phyloP scores from a whole-genome alignment of 305 asterid genomes.

The Rubia balearica region DNA sequence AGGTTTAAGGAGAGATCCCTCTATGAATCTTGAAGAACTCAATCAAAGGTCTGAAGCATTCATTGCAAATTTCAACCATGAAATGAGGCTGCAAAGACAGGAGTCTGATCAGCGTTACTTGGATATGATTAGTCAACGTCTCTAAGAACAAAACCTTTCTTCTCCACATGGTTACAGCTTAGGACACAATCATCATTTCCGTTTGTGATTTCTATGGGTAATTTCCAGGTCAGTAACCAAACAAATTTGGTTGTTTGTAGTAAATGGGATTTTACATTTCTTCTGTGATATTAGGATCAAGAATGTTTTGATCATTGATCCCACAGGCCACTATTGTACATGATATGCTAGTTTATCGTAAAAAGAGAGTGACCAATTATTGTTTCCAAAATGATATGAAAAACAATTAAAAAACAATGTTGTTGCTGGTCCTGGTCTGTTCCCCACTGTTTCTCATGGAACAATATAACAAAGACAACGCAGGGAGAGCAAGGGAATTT shows the following conservation, averaged over 20 bases:
- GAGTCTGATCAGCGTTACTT: conserved; percentile 31
- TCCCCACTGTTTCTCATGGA: too few species aligned
- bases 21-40: conserved; percentile 27
- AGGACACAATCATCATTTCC: background rate
- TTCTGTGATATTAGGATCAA: background rate
- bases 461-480: too few species aligned
- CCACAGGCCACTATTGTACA: too few species aligned
- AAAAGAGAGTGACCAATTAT: background rate
- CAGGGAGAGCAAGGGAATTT: too few species aligned
- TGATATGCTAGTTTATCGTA: background rate
- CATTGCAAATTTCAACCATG: conserved; percentile 24
- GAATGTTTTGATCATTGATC: background rate
- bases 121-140: conserved; percentile 18
- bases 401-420: too few species aligned
- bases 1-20: conserved; percentile 29
- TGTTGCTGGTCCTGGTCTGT: too few species aligned
- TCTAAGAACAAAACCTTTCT: background rate
- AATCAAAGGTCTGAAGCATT: conserved; percentile 27
- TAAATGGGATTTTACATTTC: background rate
- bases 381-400: background rate
- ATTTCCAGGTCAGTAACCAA: background rate
- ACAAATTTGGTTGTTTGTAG: background rate
- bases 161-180: background rate
- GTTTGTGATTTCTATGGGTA: background rate
- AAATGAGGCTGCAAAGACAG: conserved; percentile 31